Evolutionary conservation across 257 asterid genomes (phyloP).

Genomic region (Coffea canephora): DNA sequence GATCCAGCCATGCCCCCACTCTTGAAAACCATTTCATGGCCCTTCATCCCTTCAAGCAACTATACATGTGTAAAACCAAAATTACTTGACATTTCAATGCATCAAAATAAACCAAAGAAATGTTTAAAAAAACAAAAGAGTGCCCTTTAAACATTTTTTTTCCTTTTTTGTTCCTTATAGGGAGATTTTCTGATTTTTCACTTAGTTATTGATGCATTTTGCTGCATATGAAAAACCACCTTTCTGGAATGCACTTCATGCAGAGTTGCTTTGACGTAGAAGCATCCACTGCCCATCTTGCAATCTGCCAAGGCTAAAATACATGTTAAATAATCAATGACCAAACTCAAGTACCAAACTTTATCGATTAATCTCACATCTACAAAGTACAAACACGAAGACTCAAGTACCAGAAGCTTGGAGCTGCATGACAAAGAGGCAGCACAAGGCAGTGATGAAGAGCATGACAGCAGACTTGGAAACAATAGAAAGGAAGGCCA

Average conservation of each 20-base stretch:
- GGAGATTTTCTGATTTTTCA: no score
- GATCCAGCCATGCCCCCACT: background rate
- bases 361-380: background rate
- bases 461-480: slow-evolving; percentile 4
- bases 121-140: background rate
- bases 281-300: background rate
- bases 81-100: background rate
- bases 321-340: background rate
- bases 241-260: slow-evolving; percentile 11
- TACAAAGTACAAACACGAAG: background rate
- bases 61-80: background rate
- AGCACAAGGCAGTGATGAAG: slow-evolving; percentile 10
- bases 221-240: background rate
- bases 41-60: slow-evolving; percentile 15
- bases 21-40: background rate
- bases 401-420: slow-evolving; percentile 7
- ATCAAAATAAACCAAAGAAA: background rate
- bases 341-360: no score
- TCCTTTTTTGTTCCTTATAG: no score
- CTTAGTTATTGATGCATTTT: no score
- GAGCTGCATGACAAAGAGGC: slow-evolving; percentile 7
- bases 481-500: slow-evolving; percentile 2
- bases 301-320: slow-evolving; percentile 15
- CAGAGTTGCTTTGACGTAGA: background rate
- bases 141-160: no score